phyloP scores from a whole-genome alignment of 2,329 filamentous ascomycete species.

The Diaporthe vaccinii region DNA sequence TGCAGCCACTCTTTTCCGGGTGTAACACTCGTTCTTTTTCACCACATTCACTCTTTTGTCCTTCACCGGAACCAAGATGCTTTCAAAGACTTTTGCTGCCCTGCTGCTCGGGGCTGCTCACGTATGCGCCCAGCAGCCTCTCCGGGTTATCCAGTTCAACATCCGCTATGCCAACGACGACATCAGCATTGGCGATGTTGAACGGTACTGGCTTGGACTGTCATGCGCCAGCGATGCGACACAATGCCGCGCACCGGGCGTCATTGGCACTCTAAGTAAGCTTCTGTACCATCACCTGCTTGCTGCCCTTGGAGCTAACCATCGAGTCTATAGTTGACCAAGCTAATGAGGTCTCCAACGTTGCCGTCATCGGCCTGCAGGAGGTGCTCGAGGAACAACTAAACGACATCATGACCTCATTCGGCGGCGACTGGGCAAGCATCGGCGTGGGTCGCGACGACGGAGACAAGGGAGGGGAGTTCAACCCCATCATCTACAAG shows the following conservation, averaged over 20 bases:
- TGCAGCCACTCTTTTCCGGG: neutral
- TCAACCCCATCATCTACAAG: constrained; percentile 77
- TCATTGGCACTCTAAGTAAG: neutral
- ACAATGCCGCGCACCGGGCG: neutral
- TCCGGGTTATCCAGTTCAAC: constrained; percentile 1
- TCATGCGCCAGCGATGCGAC: constrained; percentile 3
- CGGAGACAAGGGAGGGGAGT: constrained; percentile 73
- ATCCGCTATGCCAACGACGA: constrained; percentile 14
- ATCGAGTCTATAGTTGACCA: neutral
- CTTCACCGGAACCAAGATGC: neutral
- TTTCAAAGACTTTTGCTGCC: neutral
- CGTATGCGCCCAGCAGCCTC: constrained; percentile 4
- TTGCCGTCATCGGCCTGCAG: constrained; percentile 52
- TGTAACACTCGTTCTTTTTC: neutral
- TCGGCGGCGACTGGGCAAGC: constrained; percentile 63
- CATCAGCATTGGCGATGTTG: neutral
- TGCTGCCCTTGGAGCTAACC: neutral
- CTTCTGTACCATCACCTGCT: neutral
- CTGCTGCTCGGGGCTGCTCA: constrained; percentile 7
- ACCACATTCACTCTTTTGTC: neutral
- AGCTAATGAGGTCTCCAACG: neutral
- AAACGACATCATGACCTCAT: constrained; percentile 55
- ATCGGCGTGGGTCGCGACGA: constrained; percentile 71
- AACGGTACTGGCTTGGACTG: neutral
- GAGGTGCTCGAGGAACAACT: constrained; percentile 66